Evolutionary conservation across 75 land plant genomes (phyloP).

Genomic region (Pinus albicaulis): DNA sequence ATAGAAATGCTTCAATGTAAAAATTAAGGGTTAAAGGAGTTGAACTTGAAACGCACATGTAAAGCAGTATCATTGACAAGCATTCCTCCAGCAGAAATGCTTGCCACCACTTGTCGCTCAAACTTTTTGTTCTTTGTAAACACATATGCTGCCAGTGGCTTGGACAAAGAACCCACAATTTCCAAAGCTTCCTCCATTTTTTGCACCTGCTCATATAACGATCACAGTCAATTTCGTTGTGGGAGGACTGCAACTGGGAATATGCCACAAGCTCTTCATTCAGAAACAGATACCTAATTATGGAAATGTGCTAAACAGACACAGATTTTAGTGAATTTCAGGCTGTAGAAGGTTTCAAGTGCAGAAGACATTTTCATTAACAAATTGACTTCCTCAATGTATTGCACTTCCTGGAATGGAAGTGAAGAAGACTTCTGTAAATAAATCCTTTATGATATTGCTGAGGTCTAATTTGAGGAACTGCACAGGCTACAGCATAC

Average conservation of each 20-base stretch:
- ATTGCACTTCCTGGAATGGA: neutral
- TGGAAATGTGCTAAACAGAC: neutral
- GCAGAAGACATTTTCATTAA: too few species aligned
- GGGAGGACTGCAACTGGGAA: neutral
- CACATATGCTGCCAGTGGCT: slow-evolving; percentile 76
- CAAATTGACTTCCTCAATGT: neutral
- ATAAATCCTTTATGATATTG: neutral
- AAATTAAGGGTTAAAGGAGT: neutral
- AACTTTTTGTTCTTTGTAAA: slow-evolving; percentile 56
- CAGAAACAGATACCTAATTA: neutral
- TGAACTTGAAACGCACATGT: slow-evolving; percentile 40
- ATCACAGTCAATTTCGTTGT: slow-evolving; percentile 1
- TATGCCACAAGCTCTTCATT: neutral
- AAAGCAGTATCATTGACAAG: slow-evolving; percentile 60
- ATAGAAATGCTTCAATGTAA: neutral
- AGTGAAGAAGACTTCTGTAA: neutral
- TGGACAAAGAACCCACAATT: slow-evolving; percentile 46
- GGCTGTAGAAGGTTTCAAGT: neutral
- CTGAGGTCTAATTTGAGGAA: neutral
- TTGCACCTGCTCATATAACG: slow-evolving; percentile 40
- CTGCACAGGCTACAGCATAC: neutral
- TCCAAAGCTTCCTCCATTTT: slow-evolving; percentile 55
- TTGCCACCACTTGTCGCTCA: slow-evolving; percentile 40
- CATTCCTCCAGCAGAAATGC: slow-evolving; percentile 71
- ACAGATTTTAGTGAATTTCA: neutral